Conservation (phyloP, 352 stramenopile species). For the Thraustochytrium striatum region DNA sequence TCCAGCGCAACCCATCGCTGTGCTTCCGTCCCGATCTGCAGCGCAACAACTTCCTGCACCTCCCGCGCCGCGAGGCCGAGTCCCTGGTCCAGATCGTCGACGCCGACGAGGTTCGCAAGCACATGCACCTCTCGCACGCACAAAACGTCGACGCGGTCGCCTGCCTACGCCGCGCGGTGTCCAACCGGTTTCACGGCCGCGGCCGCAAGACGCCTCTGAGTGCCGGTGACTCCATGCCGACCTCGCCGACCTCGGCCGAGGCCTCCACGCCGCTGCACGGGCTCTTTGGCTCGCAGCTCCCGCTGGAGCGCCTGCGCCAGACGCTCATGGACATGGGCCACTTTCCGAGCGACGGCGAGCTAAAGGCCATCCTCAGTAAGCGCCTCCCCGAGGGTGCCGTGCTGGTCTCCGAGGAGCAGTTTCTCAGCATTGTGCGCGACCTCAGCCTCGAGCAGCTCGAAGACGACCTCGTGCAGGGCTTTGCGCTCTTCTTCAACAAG, state of each 20-base stretch:
- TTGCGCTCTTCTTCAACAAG: conserved; percentile 41
- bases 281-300: neutral
- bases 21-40: conserved; percentile 22
- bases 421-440: conserved; percentile 32
- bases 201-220: no score
- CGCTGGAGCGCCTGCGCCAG: conserved; percentile 1
- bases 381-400: neutral
- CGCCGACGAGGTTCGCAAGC: neutral
- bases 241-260: neutral
- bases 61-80: neutral
- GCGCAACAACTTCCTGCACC: conserved; percentile 5
- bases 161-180: conserved; percentile 28
- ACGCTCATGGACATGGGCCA: conserved; percentile 49
- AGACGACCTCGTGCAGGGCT: conserved; percentile 30
- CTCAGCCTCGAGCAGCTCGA: conserved; percentile 34
- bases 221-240: no score
- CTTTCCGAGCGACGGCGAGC: conserved; percentile 38
- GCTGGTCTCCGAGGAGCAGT: neutral
- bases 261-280: neutral
- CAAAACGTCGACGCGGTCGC: conserved; percentile 35
- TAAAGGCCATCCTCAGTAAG: neutral
- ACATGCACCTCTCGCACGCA: conserved; percentile 27
- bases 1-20: neutral
- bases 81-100: neutral
- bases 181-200: conserved; percentile 31